Percentiles rank a stretch among this genome's conserved stretches.
Conservation (phyloP, 495 filamentous ascomycete species). For the Xylaria cubensis region DNA sequence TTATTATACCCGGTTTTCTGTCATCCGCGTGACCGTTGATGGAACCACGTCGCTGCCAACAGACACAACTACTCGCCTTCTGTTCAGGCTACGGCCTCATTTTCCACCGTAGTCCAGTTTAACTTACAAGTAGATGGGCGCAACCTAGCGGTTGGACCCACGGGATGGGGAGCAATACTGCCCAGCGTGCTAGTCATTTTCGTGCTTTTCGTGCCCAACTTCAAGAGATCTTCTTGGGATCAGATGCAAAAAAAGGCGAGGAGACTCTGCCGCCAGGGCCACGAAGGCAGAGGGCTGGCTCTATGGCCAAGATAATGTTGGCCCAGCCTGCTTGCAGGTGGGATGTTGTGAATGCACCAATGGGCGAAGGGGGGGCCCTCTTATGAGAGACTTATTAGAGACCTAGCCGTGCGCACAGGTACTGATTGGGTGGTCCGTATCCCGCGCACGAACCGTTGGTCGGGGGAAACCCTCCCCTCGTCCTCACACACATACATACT, state of each 20-base stretch:
- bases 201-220: not conserved
- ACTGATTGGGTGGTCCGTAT: slow-evolving; percentile 4
- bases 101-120: slow-evolving; percentile 3
- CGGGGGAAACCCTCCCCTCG: not conserved
- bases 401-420: slow-evolving; percentile 20
- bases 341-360: slow-evolving; percentile 16
- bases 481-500: too few species aligned
- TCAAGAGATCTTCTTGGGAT: not conserved
- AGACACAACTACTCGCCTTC: not conserved
- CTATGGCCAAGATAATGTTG: slow-evolving; percentile 22
- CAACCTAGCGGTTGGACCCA: not conserved
- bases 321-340: slow-evolving; percentile 18
- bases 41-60: slow-evolving; percentile 23
- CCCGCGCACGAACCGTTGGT: slow-evolving; percentile 18
- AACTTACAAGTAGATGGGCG: not conserved
- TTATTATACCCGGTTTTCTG: slow-evolving; percentile 25
- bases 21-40: slow-evolving; percentile 22
- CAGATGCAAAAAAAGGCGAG: not conserved
- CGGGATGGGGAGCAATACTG: slow-evolving; percentile 4
- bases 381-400: slow-evolving; percentile 6
- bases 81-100: not conserved
- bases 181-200: not conserved
- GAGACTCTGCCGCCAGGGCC: slow-evolving; percentile 1
- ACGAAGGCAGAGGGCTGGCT: slow-evolving; percentile 1
- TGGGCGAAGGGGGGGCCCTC: not conserved